A percentile compares a stretch with the other conserved stretches of the same genome.
phyloP scores from a whole-genome alignment of 1,284 basidiomycete species.

The Sanghuangporus weigelae region DNA sequence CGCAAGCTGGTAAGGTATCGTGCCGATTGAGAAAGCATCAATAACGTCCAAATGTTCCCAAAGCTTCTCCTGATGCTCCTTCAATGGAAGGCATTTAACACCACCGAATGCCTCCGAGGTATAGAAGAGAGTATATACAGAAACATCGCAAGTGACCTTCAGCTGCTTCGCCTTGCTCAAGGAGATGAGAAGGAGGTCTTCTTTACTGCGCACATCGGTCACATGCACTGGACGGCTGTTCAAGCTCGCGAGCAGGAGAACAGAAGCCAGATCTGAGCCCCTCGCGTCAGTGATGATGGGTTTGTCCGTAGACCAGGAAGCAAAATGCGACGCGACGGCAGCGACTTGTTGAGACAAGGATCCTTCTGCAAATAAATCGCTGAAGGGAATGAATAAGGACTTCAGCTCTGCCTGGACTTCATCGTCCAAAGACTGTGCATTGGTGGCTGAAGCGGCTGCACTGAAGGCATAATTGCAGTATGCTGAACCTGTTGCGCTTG shows the following conservation, averaged over 20 bases:
- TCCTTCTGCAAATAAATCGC: conserved; percentile 43
- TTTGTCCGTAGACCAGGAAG: conserved; percentile 88
- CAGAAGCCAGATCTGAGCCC: conserved; percentile 88
- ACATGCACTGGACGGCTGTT: conserved; percentile 90
- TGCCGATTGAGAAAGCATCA: conserved; percentile 90
- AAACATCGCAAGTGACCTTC: conserved; percentile 95
- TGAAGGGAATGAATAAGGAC: conserved; percentile 82
- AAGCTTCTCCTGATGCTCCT: conserved; percentile 77
- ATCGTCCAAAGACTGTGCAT: conserved; percentile 54
- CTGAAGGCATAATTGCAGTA: conserved; percentile 87
- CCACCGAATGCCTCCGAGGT: conserved; percentile 69
- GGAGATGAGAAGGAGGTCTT: conserved; percentile 89
- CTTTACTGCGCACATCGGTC: conserved; percentile 85
- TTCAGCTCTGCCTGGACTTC: conserved; percentile 78
- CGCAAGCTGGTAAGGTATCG: conserved; percentile 77
- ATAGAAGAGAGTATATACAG: conserved; percentile 93
- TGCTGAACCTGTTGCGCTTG: conserved; percentile 57
- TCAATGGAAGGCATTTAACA: conserved; percentile 66
- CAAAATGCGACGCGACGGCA: conserved; percentile 81
- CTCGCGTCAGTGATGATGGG: conserved; percentile 93
- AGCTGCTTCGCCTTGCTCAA: conserved; percentile 93
- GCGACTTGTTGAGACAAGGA: conserved; percentile 37
- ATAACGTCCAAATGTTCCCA: conserved; percentile 87
- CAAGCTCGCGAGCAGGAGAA: conserved; percentile 89
- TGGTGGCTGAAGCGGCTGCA: conserved; percentile 69